Base-by-base conservation (phyloP, 148 eudicot genomes). In the Arctostaphylos glauca region DNA sequence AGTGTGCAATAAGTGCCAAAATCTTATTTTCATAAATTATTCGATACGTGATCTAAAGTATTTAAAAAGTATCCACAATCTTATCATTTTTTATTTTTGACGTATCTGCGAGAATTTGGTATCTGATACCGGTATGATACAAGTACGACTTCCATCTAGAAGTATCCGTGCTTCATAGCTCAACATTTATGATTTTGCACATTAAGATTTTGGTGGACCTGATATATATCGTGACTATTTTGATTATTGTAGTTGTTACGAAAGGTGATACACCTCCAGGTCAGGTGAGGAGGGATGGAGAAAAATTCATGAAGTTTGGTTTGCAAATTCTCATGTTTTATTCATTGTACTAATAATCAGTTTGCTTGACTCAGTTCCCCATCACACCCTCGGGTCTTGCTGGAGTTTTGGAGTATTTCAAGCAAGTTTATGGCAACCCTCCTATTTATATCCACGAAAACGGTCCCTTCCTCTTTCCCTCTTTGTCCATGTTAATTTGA, bases 361-460 rank as follows among this genome's bases (percentile, higher is more conserved):
- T 59, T 78, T 71, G 31, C 47, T 80, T 68, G 62, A 31, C 55
- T 38, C 77, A 87, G 89, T 85, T 46, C 80, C 89, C 89, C 10
- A 21, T 80, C 46, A 14, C 15, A 9, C 89, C 91, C 18, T 84
- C 85, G 81, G 84, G 88, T 66, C 18, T 91, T 79, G 82, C 82
- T 31, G 80, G 72, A 79, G 4, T 85, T 6, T 23, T 89, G 70
- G 90, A 91, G 81, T 70, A 85, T 18, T 85, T 91, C 88, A 91
- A 91, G 84, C 83, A 84, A 75, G 74, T 79, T 67, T 91, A 88
- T 66, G 85, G 80, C 25, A 89, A 91, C 66, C 91, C 89, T 86
- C 86, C 89, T 3, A 87, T 91, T 52, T 89, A 85, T 38, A 84
- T 91, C 50, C 84, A 89, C 16, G 92, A 91, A 86, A 88, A 89